Base-by-base conservation (phyloP, 192 early-diverging fungal species). In the Rhizoclosmatium sp. region DNA sequence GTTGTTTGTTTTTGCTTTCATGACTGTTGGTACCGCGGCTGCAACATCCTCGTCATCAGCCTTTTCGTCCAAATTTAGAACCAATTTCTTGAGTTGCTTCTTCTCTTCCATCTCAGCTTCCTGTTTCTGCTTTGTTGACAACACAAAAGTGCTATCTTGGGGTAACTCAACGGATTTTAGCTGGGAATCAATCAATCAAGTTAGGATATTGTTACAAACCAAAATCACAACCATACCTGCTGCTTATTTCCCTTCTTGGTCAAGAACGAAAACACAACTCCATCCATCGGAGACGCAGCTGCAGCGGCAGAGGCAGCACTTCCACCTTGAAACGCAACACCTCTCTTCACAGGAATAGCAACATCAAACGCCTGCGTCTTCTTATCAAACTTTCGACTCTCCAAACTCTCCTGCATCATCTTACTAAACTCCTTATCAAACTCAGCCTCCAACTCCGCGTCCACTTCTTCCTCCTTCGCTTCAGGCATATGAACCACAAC, bases 331-430 rank as follows among this genome's bases (percentile, higher is more conserved):
- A 75, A 75, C 42, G 69, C 68, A 41, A 73, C 64, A 3, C 41
- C 59, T 0, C 39, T 73, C 21, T 81, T 84, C 82, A 94, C 90
- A 23, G 97, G 97, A 62, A 99, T 93, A 9, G 95, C 89, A 21
- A 95, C 93, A 82, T 99, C 97, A 56, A 99, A 91, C 65, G 91
- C 91, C 1, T 89, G 77, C 3, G 89, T 75, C 68, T 94, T 95
- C n/a, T 92, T 83, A 67, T 94, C 94, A 82, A 86, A 86, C 82
- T 94, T 93, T 44, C 95, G 92, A 10, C 91, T 85, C 48, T 97
- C 97, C 58, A 94, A 78, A 59, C 93, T 95, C 67, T 98, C 97
- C n/a, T 89, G 89, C 91, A 98, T 93, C 84, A 98, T 93, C 79
- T 90, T 91, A 78, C 91, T 93, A 67, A 95, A 95, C 79, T 98